Conservation (phyloP, 116 monocot genomes). For the Dioscorea cayenensis region DNA sequence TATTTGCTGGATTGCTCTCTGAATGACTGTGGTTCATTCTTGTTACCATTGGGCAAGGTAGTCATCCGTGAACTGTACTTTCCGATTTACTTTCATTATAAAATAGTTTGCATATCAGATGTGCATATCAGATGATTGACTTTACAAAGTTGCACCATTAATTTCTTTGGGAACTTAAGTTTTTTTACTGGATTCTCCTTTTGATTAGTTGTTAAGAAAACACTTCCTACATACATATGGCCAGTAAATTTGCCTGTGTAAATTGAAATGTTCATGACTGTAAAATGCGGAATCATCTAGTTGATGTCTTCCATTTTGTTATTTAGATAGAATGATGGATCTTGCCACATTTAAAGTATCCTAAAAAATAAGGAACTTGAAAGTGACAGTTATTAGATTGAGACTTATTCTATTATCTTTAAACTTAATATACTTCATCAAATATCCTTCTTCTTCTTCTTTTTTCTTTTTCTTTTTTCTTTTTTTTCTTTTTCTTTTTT, state of each 20-base stretch:
- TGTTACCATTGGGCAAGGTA: slow-evolving; percentile 63
- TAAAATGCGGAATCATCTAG: too few relatives aligned
- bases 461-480: too few relatives aligned
- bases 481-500: too few relatives aligned
- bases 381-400: too few relatives aligned
- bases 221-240: background rate
- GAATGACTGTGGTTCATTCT: slow-evolving; percentile 64
- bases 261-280: background rate
- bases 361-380: too few relatives aligned
- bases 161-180: background rate
- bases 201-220: background rate
- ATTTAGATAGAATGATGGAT: too few relatives aligned
- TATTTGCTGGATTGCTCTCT: slow-evolving; percentile 77
- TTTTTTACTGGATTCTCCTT: background rate
- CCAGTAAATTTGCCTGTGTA: background rate
- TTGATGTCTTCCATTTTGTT: too few relatives aligned
- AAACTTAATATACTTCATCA: too few relatives aligned
- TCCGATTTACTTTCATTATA: background rate
- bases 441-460: too few relatives aligned
- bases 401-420: too few relatives aligned
- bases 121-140: background rate
- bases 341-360: too few relatives aligned
- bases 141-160: background rate
- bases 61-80: background rate
- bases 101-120: background rate